Evolutionary conservation across 225 moss, liverwort and hornwort genomes (phyloP), one percentile per base, ranked within the genome.

Genomic region (Thuidium tamariscinum): DNA sequence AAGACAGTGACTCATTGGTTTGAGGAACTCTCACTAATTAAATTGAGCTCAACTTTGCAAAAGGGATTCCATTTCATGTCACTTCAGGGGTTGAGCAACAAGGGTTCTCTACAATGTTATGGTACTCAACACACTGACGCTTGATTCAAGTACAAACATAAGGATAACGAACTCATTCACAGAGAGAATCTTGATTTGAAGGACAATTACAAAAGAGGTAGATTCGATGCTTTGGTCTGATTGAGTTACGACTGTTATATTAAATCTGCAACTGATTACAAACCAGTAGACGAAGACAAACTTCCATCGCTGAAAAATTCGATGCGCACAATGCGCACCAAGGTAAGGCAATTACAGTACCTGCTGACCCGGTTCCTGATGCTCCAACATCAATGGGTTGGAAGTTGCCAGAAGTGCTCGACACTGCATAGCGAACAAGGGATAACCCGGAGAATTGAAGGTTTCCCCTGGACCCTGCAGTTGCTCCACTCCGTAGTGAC

Each of bases 371-470:
- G 62, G 77, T 78, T 88, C 44, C 78, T 56, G 86, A 71, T 18
- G 51, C 75, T 80, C 55, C 85, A 42, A 87, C 82, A 82, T 77
- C 74, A 63, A 64, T 48, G 54, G 83, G 77, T 76, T 84, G 88
- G 27, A 88, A 86, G 74, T 72, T 88, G 57, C 72, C 83, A 73
- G 90, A 92, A 86, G 88, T 52, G 72, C 83, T 85, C 49, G 88
- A 69, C 77, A 83, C 60, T 62, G 81, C 81, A 78, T 20, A 36
- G 42, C 77, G 56, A 81, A 42, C 83, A 76, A 86, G 42, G 5
- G 78, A 82, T 74, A 75, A 69, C 63, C 84, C 67, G 49, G 71
- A 85, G 34, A 78, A 27, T 71, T 86, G 83, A 56, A 80, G 61
- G 57, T 66, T 87, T 27, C 55, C 16, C 17, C 83, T 21, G 18